Evolutionary conservation across 2,329 filamentous ascomycete genomes (phyloP).

Genomic region (Hypoxylon sp.): DNA sequence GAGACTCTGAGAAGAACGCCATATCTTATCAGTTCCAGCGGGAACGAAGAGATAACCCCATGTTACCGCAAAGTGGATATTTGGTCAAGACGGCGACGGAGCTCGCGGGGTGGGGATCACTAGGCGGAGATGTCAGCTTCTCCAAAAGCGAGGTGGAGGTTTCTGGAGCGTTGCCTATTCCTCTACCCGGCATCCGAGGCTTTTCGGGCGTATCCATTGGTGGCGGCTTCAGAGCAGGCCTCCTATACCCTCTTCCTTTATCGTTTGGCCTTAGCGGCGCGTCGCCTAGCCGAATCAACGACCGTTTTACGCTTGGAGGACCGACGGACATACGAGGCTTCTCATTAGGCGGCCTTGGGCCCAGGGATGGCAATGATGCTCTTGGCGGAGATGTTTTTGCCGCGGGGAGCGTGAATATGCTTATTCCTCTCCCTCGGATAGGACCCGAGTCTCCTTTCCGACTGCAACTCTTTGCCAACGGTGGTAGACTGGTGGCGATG

Average conservation of each 20-base stretch:
- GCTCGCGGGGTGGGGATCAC: slow-evolving; percentile 86
- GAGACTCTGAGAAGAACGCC: slow-evolving; percentile 91
- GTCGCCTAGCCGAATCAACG: slow-evolving; percentile 84
- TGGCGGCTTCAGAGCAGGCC: slow-evolving; percentile 82
- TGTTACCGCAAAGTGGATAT: slow-evolving; percentile 87
- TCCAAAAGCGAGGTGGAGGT: slow-evolving; percentile 92
- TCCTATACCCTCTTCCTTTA: slow-evolving; percentile 85
- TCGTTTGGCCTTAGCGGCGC: slow-evolving; percentile 69
- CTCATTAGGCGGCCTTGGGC: slow-evolving; percentile 88
- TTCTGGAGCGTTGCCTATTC: slow-evolving; percentile 80
- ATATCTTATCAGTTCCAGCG: slow-evolving; percentile 84
- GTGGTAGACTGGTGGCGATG: slow-evolving; percentile 85
- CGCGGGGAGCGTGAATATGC: slow-evolving; percentile 87
- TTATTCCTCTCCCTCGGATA: slow-evolving; percentile 86
- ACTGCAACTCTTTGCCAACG: slow-evolving; percentile 92
- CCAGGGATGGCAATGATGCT: slow-evolving; percentile 86
- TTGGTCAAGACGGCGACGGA: slow-evolving; percentile 84
- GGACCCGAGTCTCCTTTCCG: slow-evolving; percentile 88
- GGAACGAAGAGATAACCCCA: slow-evolving; percentile 86
- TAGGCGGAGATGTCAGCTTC: slow-evolving; percentile 93
- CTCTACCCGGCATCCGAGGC: slow-evolving; percentile 76
- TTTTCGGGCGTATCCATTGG: slow-evolving; percentile 86
- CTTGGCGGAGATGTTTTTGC: slow-evolving; percentile 94
- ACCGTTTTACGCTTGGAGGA: slow-evolving; percentile 94
- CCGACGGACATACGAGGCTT: slow-evolving; percentile 97